phyloP scores from a whole-genome alignment of 805 yeast species.

The Candida ortonii region DNA sequence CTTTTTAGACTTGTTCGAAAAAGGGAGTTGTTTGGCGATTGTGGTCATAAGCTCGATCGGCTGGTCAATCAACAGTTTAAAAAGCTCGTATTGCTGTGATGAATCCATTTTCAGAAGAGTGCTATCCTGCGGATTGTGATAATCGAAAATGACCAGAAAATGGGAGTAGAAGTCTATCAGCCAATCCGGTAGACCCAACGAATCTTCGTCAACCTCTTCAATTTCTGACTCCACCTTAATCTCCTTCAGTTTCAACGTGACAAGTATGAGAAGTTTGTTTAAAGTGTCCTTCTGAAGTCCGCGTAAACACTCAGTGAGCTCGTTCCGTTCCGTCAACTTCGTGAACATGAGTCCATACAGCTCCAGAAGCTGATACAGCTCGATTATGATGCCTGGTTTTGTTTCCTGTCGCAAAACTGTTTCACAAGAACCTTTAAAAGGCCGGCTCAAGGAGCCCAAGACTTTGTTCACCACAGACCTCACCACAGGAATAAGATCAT shows the following conservation, averaged over 20 bases:
- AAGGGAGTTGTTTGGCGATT: constrained; percentile 22
- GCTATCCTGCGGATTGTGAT: constrained; percentile 29
- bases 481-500: constrained; percentile 25
- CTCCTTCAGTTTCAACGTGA: constrained; percentile 38
- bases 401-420: constrained; percentile 65
- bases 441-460: constrained; percentile 55
- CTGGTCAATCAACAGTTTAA: constrained; percentile 42
- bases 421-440: constrained; percentile 61
- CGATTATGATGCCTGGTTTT: constrained; percentile 51
- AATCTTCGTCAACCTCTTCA: constrained; percentile 45
- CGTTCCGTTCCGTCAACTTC: constrained; percentile 35
- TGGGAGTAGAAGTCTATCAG: constrained; percentile 61
- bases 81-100: constrained; percentile 36
- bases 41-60: constrained; percentile 41
- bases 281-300: constrained; percentile 34
- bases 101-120: constrained; percentile 42
- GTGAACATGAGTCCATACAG: constrained; percentile 70
- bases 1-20: constrained; percentile 29
- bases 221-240: constrained; percentile 31
- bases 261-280: constrained; percentile 39
- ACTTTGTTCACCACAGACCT: constrained; percentile 45
- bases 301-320: constrained; percentile 27
- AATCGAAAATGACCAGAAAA: constrained; percentile 55
- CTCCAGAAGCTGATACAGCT: constrained; percentile 59
- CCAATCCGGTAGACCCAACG: constrained; percentile 80